Conservation (phyloP, 768 basidiomycete genomes). For the Termitomyces sp. region DNA sequence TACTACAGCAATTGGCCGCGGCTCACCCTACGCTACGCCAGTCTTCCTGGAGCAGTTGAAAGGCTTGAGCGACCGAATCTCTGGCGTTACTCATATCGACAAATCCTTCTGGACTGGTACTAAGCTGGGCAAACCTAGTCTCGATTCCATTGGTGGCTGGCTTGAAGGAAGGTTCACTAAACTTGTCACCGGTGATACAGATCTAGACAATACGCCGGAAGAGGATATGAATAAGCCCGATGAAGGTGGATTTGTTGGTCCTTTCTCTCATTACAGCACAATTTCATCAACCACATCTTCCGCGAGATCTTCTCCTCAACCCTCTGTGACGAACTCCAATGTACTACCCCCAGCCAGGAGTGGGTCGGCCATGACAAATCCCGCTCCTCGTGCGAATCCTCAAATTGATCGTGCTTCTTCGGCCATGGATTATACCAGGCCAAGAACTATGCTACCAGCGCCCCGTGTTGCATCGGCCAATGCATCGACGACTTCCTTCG, state of each 20-base stretch:
- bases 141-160: slow-evolving; percentile 91
- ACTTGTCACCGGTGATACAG: slow-evolving; percentile 91
- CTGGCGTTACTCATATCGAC: slow-evolving; percentile 68
- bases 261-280: slow-evolving; percentile 90
- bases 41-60: slow-evolving; percentile 71
- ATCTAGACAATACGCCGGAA: slow-evolving; percentile 38
- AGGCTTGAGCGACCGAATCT: slow-evolving; percentile 74
- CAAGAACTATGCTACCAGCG: slow-evolving; percentile 45
- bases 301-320: slow-evolving; percentile 73
- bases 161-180: slow-evolving; percentile 90
- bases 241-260: slow-evolving; percentile 56
- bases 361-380: slow-evolving; percentile 68
- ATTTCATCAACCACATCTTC: slow-evolving; percentile 82
- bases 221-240: slow-evolving; percentile 32
- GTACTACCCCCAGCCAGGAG: slow-evolving; percentile 50
- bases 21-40: slow-evolving; percentile 64
- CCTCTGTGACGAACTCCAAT: slow-evolving; percentile 40
- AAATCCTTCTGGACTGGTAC: slow-evolving; percentile 85
- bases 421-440: slow-evolving; percentile 69
- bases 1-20: slow-evolving; percentile 55
- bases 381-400: slow-evolving; percentile 40
- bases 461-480: slow-evolving; percentile 53
- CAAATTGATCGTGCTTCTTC: slow-evolving; percentile 73
- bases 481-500: slow-evolving; percentile 49
- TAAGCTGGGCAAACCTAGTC: slow-evolving; percentile 87